phyloP scores from a whole-genome alignment of 2,329 filamentous ascomycete species.

The Elsinoe arachidis region DNA sequence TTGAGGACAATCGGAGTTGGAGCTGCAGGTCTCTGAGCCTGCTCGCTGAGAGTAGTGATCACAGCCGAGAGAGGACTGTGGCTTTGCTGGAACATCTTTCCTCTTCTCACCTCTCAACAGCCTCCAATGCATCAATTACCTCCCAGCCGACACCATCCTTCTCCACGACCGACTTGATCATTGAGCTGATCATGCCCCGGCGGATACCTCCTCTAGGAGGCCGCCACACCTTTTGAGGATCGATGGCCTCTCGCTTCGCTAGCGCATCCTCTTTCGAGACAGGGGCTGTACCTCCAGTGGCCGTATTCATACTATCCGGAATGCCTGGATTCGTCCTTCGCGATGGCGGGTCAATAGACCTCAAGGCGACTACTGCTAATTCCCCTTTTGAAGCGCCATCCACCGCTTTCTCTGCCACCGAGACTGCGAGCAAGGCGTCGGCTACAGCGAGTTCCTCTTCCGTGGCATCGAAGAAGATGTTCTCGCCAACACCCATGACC shows the following conservation, averaged over 20 bases:
- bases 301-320: conserved; percentile 39
- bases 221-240: conserved; percentile 60
- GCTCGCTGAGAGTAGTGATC: not conserved
- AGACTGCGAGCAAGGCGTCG: conserved; percentile 79
- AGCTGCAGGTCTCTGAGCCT: conserved; percentile 7
- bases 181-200: conserved; percentile 59
- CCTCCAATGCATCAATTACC: conserved; percentile 71
- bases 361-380: conserved; percentile 32
- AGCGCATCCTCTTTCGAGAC: conserved; percentile 33
- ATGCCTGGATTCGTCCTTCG: conserved; percentile 41
- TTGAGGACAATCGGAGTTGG: conserved; percentile 56
- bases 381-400: conserved; percentile 16
- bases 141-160: conserved; percentile 76
- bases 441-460: conserved; percentile 90
- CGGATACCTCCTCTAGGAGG: conserved; percentile 77
- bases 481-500: conserved; percentile 75
- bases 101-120: conserved; percentile 47
- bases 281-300: conserved; percentile 33
- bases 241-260: conserved; percentile 43
- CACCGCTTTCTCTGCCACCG: conserved; percentile 46
- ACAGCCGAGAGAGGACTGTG: not conserved
- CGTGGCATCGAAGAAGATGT: conserved; percentile 88
- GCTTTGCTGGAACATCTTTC: too few species aligned
- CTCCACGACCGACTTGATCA: conserved; percentile 69
- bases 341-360: conserved; percentile 43